These are phyloP conservation scores for Blastocystis sp. DNA, from an alignment of 352 stramenopile species.

Conservation along the genomic window DNA sequence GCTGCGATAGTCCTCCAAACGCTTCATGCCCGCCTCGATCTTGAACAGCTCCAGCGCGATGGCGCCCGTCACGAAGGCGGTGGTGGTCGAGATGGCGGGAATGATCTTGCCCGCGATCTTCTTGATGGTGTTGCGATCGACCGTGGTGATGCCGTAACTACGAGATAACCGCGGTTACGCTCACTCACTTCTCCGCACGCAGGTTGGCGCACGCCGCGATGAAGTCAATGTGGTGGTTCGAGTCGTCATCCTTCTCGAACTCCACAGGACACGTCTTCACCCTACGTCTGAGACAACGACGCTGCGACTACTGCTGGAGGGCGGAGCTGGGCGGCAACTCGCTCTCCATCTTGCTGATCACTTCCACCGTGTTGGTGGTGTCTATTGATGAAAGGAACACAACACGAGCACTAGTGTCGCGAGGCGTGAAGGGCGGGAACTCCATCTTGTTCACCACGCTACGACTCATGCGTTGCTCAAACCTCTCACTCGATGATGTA, in stretches of 20 bases:
- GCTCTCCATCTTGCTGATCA: neutral
- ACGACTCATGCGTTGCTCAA: neutral
- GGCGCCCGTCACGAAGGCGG: slow-evolving; percentile 91
- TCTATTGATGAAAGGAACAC: slow-evolving; percentile 19
- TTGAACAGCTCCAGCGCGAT: slow-evolving; percentile 56
- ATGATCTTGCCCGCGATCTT: slow-evolving; percentile 99
- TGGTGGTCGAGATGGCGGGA: slow-evolving; percentile 98
- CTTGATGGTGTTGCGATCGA: slow-evolving; percentile 94
- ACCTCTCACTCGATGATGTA: slow-evolving; percentile 2
- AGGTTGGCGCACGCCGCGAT: slow-evolving; percentile 92
- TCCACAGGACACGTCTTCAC: slow-evolving; percentile 77
- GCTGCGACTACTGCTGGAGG: neutral
- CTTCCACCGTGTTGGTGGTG: slow-evolving; percentile 36
- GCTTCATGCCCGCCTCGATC: slow-evolving; percentile 11
- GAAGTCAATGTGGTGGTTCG: slow-evolving; percentile 93
- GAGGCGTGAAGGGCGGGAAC: slow-evolving; percentile 33
- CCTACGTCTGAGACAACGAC: neutral
- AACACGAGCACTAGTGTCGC: neutral
- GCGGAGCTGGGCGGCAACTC: neutral
- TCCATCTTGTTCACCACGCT: slow-evolving; percentile 8
- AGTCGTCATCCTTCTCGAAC: slow-evolving; percentile 97
- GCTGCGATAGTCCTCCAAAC: slow-evolving; percentile 28
- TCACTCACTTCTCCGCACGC: slow-evolving; percentile 78
- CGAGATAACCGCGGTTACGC: slow-evolving; percentile 78
- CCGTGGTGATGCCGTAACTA: slow-evolving; percentile 97